phyloP scores from a whole-genome alignment of 495 filamentous ascomycete species.

The Zalerion maritima region DNA sequence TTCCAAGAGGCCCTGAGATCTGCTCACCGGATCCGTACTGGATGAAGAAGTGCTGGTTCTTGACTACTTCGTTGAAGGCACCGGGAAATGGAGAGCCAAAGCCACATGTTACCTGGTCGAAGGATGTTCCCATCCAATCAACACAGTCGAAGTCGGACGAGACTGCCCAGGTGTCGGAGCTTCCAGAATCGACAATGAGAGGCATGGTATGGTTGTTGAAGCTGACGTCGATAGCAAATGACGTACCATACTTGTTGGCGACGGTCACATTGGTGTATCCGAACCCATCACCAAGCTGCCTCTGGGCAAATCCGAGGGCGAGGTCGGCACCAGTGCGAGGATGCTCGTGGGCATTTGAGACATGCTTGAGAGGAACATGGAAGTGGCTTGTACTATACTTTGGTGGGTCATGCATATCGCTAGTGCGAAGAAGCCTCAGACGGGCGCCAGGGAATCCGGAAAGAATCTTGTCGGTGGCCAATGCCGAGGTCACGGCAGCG shows the following conservation, averaged over 20 bases:
- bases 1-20: slow-evolving; percentile 41
- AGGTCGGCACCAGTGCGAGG: no score
- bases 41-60: slow-evolving; percentile 39
- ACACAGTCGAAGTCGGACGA: slow-evolving; percentile 13
- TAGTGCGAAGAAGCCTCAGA: no score
- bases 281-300: slow-evolving; percentile 4
- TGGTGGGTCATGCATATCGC: no score
- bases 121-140: slow-evolving; percentile 9
- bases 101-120: slow-evolving; percentile 13
- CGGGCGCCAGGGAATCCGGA: no score
- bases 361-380: no score
- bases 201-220: slow-evolving; percentile 15
- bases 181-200: slow-evolving; percentile 48
- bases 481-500: no score
- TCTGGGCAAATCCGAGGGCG: no score
- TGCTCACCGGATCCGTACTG: slow-evolving; percentile 44
- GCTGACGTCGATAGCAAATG: slow-evolving; percentile 20
- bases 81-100: slow-evolving; percentile 12
- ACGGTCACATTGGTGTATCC: slow-evolving; percentile 24
- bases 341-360: no score
- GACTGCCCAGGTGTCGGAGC: slow-evolving; percentile 44
- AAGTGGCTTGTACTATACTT: no score
- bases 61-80: slow-evolving; percentile 12
- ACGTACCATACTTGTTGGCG: slow-evolving; percentile 20
- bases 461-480: no score